Evolutionary conservation across 2,329 filamentous ascomycete genomes (phyloP).

Genomic region (Colletotrichum gloeosporioides): DNA sequence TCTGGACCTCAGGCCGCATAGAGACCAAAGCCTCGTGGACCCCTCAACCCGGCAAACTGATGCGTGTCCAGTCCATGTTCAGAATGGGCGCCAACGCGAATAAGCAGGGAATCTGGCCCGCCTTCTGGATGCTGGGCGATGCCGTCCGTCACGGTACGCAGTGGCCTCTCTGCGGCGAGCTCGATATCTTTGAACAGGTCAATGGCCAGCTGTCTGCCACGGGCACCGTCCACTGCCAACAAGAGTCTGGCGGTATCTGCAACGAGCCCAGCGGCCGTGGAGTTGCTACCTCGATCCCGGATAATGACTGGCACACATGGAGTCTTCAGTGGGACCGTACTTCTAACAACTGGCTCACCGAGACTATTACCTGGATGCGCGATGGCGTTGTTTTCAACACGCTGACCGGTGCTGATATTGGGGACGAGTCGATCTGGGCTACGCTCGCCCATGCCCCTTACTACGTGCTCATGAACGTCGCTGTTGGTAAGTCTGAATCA

Average conservation of each 20-base stretch:
- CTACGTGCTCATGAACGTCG: conserved; percentile 60
- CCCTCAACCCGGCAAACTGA: conserved; percentile 49
- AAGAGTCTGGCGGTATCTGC: conserved; percentile 49
- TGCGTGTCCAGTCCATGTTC: conserved; percentile 50
- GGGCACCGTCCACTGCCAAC: conserved; percentile 59
- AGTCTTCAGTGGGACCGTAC: conserved; percentile 55
- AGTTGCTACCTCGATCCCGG: conserved; percentile 37
- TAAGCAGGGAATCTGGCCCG: conserved; percentile 64
- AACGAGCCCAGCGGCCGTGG: conserved; percentile 53
- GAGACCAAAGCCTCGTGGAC: conserved; percentile 55
- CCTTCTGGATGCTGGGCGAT: conserved; percentile 63
- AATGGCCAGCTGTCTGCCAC: conserved; percentile 53
- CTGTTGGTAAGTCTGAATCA: conserved; percentile 50
- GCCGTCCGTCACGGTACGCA: conserved; percentile 48
- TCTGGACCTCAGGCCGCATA: conserved; percentile 61
- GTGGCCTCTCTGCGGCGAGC: conserved; percentile 62
- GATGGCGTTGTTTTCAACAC: conserved; percentile 50
- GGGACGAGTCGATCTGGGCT: conserved; percentile 52
- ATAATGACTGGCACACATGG: conserved; percentile 54
- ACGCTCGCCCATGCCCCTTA: conserved; percentile 54
- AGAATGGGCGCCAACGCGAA: conserved; percentile 49
- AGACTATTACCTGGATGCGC: conserved; percentile 57
- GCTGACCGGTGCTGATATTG: conserved; percentile 49
- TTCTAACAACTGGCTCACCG: conserved; percentile 46
- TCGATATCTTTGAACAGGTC: conserved; percentile 63